Conservation (phyloP, 2,329 filamentous ascomycete species). For the Tolypocladium ovalisporum region DNA sequence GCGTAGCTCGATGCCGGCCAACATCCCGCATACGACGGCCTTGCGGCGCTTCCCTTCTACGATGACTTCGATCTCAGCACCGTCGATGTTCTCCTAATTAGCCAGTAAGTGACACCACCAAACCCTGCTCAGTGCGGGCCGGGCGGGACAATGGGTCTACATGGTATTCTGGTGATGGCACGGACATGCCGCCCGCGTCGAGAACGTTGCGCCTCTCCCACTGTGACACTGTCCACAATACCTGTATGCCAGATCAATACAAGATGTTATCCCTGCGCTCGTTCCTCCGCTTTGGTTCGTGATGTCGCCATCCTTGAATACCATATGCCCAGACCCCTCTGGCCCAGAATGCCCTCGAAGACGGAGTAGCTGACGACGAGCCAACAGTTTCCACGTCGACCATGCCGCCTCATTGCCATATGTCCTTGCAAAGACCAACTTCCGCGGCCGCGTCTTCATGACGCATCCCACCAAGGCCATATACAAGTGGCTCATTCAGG, state of each 20-base stretch:
- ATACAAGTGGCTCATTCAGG: slow-evolving; percentile 98
- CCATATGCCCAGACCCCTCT: background rate
- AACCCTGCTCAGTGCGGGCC: background rate
- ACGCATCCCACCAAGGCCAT: slow-evolving; percentile 98
- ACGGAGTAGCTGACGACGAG: slow-evolving; percentile 3
- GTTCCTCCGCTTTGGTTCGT: slow-evolving; percentile 1
- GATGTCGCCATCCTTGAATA: slow-evolving; percentile 3
- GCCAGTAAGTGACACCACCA: slow-evolving; percentile 65
- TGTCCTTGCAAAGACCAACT: slow-evolving; percentile 95
- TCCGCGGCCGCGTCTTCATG: slow-evolving; percentile 95
- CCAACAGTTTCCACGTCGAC: slow-evolving; percentile 83
- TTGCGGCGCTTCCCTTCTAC: slow-evolving; percentile 90
- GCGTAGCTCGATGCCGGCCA: slow-evolving; percentile 86
- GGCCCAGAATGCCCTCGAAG: background rate
- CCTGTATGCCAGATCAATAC: slow-evolving; percentile 27
- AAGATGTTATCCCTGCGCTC: slow-evolving; percentile 15
- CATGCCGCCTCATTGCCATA: slow-evolving; percentile 98
- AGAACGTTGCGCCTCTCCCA: background rate
- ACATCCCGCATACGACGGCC: slow-evolving; percentile 90
- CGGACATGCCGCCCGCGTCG: background rate
- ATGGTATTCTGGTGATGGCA: slow-evolving; percentile 2
- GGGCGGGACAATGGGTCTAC: background rate
- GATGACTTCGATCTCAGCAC: slow-evolving; percentile 97
- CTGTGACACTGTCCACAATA: slow-evolving; percentile 3
- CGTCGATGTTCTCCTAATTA: slow-evolving; percentile 92